phyloP scores from a whole-genome alignment of 108 stramenopile genomes.

The Skeletonema tropicum region DNA sequence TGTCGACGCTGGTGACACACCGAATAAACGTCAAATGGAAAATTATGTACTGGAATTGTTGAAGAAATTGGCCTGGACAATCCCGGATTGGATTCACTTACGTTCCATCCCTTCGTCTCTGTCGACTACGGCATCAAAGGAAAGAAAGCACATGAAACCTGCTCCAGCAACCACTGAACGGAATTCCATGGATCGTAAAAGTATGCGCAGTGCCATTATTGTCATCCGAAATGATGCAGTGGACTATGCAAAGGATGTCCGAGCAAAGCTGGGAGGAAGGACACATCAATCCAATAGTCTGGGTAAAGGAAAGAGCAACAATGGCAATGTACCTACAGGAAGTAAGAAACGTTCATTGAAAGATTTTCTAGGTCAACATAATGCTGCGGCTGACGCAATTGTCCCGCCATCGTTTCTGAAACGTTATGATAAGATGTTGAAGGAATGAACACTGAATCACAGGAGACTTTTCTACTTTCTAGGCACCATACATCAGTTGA shows the following conservation, averaged over 20 bases:
- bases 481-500: too few relatives aligned
- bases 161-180: not conserved
- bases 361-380: not conserved
- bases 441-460: not conserved
- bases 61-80: not conserved
- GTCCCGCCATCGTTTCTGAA: constrained; percentile 22
- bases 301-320: not conserved
- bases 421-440: constrained; percentile 16
- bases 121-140: not conserved
- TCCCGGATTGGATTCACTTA: constrained; percentile 19
- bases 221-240: constrained; percentile 27
- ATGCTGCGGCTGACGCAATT: not conserved
- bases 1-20: not conserved
- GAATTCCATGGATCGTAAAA: not conserved
- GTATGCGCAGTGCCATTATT: constrained; percentile 3
- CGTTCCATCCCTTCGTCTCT: constrained; percentile 7
- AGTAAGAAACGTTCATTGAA: not conserved
- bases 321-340: not conserved
- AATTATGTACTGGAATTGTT: constrained; percentile 4
- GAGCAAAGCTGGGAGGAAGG: constrained; percentile 1
- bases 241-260: constrained; percentile 18
- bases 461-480: not conserved
- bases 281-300: not conserved
- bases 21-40: constrained; percentile 26
- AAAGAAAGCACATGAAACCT: not conserved